These are phyloP conservation scores for Debaryomyces prosopidis DNA, from an alignment of 805 yeast genomes.

Conservation along the genomic window DNA sequence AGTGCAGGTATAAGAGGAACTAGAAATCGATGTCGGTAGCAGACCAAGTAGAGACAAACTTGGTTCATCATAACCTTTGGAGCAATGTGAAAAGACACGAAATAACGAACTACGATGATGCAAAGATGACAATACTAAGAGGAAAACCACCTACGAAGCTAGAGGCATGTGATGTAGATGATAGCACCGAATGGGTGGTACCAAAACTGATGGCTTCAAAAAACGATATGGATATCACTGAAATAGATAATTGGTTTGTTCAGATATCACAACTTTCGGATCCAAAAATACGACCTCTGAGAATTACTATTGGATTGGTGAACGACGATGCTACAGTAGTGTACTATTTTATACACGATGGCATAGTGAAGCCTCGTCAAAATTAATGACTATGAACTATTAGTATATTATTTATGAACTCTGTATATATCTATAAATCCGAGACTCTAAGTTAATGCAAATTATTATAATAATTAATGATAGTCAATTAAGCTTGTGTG, in stretches of 20 bases:
- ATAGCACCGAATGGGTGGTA: constrained; percentile 40
- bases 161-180: constrained; percentile 19
- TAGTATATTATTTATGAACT: not conserved
- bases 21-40: not conserved
- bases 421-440: too few relatives aligned
- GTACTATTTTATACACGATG: constrained; percentile 68
- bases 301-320: constrained; percentile 55
- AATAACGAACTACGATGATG: constrained; percentile 3
- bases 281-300: constrained; percentile 30
- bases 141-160: constrained; percentile 34
- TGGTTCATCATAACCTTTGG: constrained; percentile 50
- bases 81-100: constrained; percentile 26
- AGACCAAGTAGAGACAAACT: constrained; percentile 39
- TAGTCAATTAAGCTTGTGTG: too few relatives aligned
- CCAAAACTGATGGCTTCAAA: constrained; percentile 29
- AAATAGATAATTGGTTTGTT: constrained; percentile 42
- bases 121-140: constrained; percentile 14
- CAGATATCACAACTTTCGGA: constrained; percentile 16
- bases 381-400: constrained; percentile 28
- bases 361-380: constrained; percentile 62
- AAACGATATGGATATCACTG: constrained; percentile 31
- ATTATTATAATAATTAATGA: too few relatives aligned
- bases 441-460: too few relatives aligned
- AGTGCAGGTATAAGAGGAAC: too few relatives aligned
- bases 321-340: constrained; percentile 70